Percentiles rank a stretch among this genome's conserved stretches.
Conservation (phyloP, 164 flowering plant genomes). For the Vitis riparia region DNA sequence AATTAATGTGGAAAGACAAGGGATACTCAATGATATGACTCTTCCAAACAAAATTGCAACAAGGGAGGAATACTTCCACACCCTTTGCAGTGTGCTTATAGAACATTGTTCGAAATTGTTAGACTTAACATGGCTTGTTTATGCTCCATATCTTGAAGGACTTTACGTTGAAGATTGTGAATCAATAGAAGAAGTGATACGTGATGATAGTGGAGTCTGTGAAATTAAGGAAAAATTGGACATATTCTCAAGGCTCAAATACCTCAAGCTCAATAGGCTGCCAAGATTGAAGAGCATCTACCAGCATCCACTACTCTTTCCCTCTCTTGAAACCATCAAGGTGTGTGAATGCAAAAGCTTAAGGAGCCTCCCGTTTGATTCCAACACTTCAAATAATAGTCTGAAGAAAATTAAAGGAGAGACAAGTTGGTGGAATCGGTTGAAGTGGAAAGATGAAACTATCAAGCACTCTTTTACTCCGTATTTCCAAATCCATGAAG, state of each 20-base stretch:
- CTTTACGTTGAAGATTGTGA: background rate
- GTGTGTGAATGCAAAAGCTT: background rate
- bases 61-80: background rate
- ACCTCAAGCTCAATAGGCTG: background rate
- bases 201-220: background rate
- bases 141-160: slow-evolving; percentile 4
- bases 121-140: slow-evolving; percentile 7
- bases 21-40: too few species aligned
- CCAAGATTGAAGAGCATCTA: slow-evolving; percentile 2
- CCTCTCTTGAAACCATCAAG: background rate
- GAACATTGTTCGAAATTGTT: background rate
- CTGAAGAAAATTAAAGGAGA: background rate
- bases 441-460: slow-evolving; percentile 5
- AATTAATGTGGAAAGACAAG: too few species aligned
- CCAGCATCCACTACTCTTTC: background rate
- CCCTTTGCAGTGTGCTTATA: background rate
- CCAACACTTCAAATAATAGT: background rate
- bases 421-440: slow-evolving; percentile 3
- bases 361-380: background rate
- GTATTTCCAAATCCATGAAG: too few species aligned
- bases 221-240: too few species aligned
- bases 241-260: background rate
- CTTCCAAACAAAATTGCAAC: background rate
- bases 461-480: background rate
- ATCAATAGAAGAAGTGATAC: background rate